Base-by-base conservation (phyloP, 768 basidiomycete genomes). In the Lanmaoa pseudosensibilis region DNA sequence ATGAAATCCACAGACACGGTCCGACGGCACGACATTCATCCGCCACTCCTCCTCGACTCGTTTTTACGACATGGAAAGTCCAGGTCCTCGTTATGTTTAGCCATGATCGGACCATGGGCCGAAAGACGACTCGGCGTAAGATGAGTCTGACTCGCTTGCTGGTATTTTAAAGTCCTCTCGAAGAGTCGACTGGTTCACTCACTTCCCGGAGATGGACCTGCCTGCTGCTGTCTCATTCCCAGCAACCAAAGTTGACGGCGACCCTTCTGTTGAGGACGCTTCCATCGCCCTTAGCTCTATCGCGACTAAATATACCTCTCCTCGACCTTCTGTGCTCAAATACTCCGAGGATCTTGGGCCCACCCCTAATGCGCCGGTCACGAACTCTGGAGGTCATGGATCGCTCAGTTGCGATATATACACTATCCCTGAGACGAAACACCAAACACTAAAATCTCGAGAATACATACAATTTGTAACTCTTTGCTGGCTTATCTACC, bases 401-500 rank as follows among this genome's bases (percentile, higher is more conserved):
- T 33, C 53, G 13, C 16, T 39, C 23, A 32, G 10, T 39, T 5
- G 43, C 27, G 19, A 50, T 11, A 41, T 25, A 38, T 23, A 30
- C 69, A 34, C 15, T 11, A 9, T 12, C 34, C 43, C 36, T 9
- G 55, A 18, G 38, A 45, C 47, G 25, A 62, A 62, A 39, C 38
- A 53, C 0, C 36, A 54, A 43, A 37, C 44, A 18, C 47, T 52
- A 12, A 65, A 56, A 25, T 49, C 37, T 45, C 59, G 59, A 37
- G 63, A 65, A 57, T 47, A 46, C 54, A 68, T 85, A 27, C 86
- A 88, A 57, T 81, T 86, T 55, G 61, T 71, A 18, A 68, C 84
- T 1, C 70, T 85, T 36, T 88, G 84, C 60, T 83, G 76, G 72
- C 72, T 76, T 12, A 50, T 87, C 46, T 85, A 86, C 56, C 70